Evolutionary conservation across 1,284 basidiomycete species (phyloP).

Genomic region (Apiotrichum montevideense): DNA sequence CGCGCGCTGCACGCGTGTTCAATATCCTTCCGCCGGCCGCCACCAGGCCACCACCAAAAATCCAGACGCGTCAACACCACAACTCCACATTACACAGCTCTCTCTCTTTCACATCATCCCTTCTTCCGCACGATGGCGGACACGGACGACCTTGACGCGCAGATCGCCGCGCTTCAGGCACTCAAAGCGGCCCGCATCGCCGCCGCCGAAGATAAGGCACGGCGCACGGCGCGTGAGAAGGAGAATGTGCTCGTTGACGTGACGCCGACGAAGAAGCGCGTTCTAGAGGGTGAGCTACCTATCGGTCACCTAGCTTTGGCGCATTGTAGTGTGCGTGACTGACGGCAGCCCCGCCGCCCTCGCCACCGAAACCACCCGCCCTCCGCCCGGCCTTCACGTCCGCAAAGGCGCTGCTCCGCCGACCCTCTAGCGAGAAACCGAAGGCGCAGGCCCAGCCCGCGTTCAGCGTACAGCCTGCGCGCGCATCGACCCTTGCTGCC

Average conservation of each 20-base stretch:
- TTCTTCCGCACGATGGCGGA: conserved; percentile 18
- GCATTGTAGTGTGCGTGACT: background rate
- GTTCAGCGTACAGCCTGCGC: background rate
- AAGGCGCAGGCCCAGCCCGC: background rate
- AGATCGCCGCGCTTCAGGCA: conserved; percentile 34
- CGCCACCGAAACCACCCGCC: conserved; percentile 1
- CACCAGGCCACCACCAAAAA: too few species aligned
- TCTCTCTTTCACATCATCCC: background rate
- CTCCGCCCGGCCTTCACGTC: background rate
- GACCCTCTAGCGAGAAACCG: background rate
- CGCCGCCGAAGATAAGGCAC: conserved; percentile 13
- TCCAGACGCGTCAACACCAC: background rate
- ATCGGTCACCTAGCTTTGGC: too few species aligned
- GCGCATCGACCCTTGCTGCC: background rate
- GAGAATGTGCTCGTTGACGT: conserved; percentile 31
- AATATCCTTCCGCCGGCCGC: too few species aligned
- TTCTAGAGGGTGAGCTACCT: background rate
- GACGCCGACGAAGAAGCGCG: conserved; percentile 27
- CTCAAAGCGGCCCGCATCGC: conserved; percentile 18
- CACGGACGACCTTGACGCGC: conserved; percentile 29
- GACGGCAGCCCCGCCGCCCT: background rate
- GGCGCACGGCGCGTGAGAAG: conserved; percentile 12
- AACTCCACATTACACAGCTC: background rate
- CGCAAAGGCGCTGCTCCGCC: background rate
- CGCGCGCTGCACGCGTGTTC: too few species aligned